Conservation (phyloP, 192 early-diverging fungal genomes). For the Umbelopsis sp. region DNA sequence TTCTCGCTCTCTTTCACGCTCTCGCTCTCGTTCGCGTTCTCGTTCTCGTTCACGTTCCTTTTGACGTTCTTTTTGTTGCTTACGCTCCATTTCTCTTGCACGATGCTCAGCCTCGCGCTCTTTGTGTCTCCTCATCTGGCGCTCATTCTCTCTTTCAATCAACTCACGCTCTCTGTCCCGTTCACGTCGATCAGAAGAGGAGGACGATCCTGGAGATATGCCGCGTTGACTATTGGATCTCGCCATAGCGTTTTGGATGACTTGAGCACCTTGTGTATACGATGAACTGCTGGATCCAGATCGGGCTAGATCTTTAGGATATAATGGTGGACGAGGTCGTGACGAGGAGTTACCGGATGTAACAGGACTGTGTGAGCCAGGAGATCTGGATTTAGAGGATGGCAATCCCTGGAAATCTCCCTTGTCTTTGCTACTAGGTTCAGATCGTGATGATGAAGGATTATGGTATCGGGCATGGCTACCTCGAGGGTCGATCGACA, state of each 20-base stretch:
- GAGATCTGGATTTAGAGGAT: not conserved
- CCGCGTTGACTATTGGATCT: conserved; percentile 10
- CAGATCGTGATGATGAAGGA: not conserved
- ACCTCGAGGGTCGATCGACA: conserved; percentile 5
- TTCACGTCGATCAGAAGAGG: not conserved
- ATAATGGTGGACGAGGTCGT: conserved; percentile 18
- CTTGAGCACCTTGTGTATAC: not conserved
- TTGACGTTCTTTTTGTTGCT: conserved; percentile 21
- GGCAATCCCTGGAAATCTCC: conserved; percentile 4
- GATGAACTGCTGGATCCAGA: conserved; percentile 2
- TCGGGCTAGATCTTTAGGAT: conserved; percentile 2
- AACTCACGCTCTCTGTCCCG: not conserved
- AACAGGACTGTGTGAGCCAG: not conserved
- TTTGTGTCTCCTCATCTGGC: conserved; percentile 21
- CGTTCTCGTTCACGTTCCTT: conserved; percentile 23
- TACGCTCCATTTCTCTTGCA: conserved; percentile 16
- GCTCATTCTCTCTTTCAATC: conserved; percentile 26
- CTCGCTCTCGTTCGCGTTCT: conserved; percentile 30
- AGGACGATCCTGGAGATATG: not conserved
- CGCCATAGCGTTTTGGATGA: conserved; percentile 18
- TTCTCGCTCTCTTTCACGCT: conserved; percentile 30
- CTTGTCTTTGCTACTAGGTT: not conserved
- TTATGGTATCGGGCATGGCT: conserved; percentile 4
- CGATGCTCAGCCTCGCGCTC: conserved; percentile 1
- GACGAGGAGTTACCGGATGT: not conserved